phyloP scores from a whole-genome alignment of 2,329 filamentous ascomycete species.

The Neospermospora avenae region DNA sequence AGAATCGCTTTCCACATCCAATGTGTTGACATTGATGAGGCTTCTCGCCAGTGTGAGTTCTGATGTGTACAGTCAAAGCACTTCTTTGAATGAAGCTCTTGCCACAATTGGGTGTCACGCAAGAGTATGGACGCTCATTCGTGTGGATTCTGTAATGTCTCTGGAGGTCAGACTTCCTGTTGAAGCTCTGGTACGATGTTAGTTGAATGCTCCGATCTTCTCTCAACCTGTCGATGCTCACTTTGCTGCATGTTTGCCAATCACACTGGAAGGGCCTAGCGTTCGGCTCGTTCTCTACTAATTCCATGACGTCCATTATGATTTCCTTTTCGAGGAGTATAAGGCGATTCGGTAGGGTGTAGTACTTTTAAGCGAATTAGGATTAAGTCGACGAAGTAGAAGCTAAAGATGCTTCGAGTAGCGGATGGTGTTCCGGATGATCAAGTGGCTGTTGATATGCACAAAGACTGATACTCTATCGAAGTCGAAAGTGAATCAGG shows the following conservation, averaged over 20 bases:
- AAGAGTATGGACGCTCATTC: constrained; percentile 65
- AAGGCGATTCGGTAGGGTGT: background rate
- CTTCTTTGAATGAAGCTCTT: constrained; percentile 72
- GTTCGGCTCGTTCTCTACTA: constrained; percentile 61
- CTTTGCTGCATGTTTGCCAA: constrained; percentile 61
- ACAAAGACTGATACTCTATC: constrained; percentile 14
- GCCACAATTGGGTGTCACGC: constrained; percentile 56
- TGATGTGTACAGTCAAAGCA: constrained; percentile 66
- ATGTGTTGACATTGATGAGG: constrained; percentile 65
- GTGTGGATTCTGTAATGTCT: constrained; percentile 70
- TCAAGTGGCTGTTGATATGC: background rate
- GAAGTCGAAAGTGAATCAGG: constrained; percentile 8
- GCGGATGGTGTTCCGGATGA: constrained; percentile 6
- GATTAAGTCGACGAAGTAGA: background rate
- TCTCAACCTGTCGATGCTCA: constrained; percentile 35
- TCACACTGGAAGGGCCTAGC: constrained; percentile 62
- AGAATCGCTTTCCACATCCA: constrained; percentile 66
- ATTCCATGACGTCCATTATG: constrained; percentile 60
- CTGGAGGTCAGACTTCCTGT: constrained; percentile 68
- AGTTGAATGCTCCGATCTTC: constrained; percentile 1
- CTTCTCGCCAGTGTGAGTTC: constrained; percentile 70
- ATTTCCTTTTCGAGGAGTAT: background rate
- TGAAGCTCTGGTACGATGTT: constrained; percentile 55
- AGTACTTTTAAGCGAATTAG: background rate
- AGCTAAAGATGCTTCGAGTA: background rate